phyloP scores from a whole-genome alignment of 2,329 filamentous ascomycete species.

The Colletotrichum trifolii region DNA sequence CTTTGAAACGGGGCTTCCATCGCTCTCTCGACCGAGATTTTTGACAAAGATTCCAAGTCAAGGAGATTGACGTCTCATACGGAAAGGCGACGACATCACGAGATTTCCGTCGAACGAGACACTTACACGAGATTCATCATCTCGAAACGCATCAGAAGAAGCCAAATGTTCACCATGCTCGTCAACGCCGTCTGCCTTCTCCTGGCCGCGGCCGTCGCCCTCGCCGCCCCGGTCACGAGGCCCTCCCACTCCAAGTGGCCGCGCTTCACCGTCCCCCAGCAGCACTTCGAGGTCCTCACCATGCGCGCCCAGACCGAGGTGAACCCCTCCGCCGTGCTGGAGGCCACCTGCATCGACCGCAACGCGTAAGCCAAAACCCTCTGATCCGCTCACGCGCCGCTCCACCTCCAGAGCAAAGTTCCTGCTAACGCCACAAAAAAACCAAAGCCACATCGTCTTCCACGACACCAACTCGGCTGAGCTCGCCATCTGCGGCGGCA shows the following conservation, averaged over 20 bases:
- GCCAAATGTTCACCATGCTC: conserved; percentile 48
- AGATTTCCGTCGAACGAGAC: too few species aligned
- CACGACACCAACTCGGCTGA: conserved; percentile 62
- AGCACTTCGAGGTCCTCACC: conserved; percentile 57
- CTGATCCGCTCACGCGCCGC: neutral
- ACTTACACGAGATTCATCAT: too few species aligned
- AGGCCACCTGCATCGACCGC: conserved; percentile 54
- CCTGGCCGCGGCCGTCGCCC: conserved; percentile 44
- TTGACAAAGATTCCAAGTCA: too few species aligned
- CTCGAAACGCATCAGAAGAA: conserved; percentile 30
- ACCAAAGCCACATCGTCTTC: conserved; percentile 51
- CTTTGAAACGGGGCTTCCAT: too few species aligned
- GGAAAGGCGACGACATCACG: too few species aligned
- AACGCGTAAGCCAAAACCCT: conserved; percentile 48
- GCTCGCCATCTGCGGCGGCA: conserved; percentile 63
- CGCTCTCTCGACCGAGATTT: too few species aligned
- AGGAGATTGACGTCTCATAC: too few species aligned
- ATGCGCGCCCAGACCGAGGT: conserved; percentile 51
- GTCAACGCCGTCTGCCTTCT: conserved; percentile 46
- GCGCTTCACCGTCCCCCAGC: conserved; percentile 51
- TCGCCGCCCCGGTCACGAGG: conserved; percentile 43
- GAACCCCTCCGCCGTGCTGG: conserved; percentile 53
- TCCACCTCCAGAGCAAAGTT: neutral
- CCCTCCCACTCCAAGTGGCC: conserved; percentile 42
- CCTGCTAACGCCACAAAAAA: neutral